Conservation (phyloP, 1,284 basidiomycete genomes). For the Vanrija sp. region DNA sequence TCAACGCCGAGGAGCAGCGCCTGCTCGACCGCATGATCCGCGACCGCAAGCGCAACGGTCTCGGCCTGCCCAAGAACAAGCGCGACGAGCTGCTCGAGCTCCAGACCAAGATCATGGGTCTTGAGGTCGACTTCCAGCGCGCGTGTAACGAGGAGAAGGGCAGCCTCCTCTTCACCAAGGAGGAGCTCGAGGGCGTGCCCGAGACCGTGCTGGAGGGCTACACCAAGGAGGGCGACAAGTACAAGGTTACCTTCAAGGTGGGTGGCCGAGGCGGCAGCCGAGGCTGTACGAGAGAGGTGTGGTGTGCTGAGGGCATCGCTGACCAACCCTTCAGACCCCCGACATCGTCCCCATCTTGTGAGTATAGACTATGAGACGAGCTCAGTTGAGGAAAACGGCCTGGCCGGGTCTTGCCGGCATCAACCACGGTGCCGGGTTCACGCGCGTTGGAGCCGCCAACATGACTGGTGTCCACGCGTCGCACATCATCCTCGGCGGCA, state of each 20-base stretch:
- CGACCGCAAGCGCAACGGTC: slow-evolving; percentile 16
- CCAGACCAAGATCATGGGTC: slow-evolving; percentile 16
- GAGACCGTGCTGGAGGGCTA: slow-evolving; percentile 13
- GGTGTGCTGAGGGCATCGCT: too few species aligned
- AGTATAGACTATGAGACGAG: background rate
- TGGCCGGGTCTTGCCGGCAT: too few species aligned
- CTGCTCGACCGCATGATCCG: slow-evolving; percentile 15
- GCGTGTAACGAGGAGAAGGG: slow-evolving; percentile 22
- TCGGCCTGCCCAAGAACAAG: slow-evolving; percentile 13
- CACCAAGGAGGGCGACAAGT: slow-evolving; percentile 17
- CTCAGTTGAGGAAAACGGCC: too few species aligned
- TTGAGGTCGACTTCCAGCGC: slow-evolving; percentile 20
- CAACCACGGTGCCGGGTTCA: too few species aligned
- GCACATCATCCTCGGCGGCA: too few species aligned
- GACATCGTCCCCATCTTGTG: slow-evolving; percentile 18
- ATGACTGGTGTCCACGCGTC: too few species aligned
- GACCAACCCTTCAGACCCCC: slow-evolving; percentile 4
- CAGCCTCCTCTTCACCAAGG: slow-evolving; percentile 15
- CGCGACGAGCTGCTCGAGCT: slow-evolving; percentile 15
- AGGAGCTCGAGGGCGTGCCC: slow-evolving; percentile 19
- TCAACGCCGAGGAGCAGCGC: slow-evolving; percentile 19
- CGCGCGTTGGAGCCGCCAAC: too few species aligned
- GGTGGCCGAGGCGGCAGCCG: background rate
- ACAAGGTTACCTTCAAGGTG: slow-evolving; percentile 18
- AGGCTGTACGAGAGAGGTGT: too few species aligned